phyloP scores from a whole-genome alignment of 2,329 filamentous ascomycete species.

The Pestalotiopsis sp. region DNA sequence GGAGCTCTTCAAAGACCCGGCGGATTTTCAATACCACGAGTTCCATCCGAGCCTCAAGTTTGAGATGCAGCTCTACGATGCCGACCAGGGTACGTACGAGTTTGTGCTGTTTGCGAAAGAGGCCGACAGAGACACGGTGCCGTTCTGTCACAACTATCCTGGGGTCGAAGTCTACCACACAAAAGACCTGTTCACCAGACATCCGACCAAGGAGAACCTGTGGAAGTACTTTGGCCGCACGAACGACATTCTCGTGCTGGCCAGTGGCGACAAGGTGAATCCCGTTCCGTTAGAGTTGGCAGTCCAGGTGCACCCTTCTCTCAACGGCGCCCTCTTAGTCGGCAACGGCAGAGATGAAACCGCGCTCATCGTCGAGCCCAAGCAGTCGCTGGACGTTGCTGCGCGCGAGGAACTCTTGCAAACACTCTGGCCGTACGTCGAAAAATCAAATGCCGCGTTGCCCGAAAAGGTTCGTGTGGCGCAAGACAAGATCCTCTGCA shows the following conservation, averaged over 20 bases:
- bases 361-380: conserved; percentile 39
- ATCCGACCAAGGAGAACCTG: conserved; percentile 37
- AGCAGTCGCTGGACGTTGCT: conserved; percentile 6
- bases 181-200: conserved; percentile 40
- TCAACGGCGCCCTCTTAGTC: conserved; percentile 27
- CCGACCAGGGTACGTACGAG: conserved; percentile 25
- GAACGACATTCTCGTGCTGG: conserved; percentile 48
- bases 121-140: conserved; percentile 21
- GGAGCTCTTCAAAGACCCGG: background rate
- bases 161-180: conserved; percentile 36
- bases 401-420: conserved; percentile 14
- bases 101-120: conserved; percentile 28
- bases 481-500: conserved; percentile 20
- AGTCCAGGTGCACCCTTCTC: conserved; percentile 24
- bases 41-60: conserved; percentile 27
- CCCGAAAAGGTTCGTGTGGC: conserved; percentile 22
- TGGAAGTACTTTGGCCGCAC: conserved; percentile 41
- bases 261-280: conserved; percentile 48
- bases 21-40: background rate
- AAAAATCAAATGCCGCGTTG: conserved; percentile 15
- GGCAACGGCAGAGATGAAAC: conserved; percentile 38
- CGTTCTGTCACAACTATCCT: conserved; percentile 38
- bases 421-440: conserved; percentile 9
- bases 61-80: conserved; percentile 29
- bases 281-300: conserved; percentile 40